Evolutionary conservation across 495 filamentous ascomycete species (phyloP).

Genomic region (Penicillium nucicola): DNA sequence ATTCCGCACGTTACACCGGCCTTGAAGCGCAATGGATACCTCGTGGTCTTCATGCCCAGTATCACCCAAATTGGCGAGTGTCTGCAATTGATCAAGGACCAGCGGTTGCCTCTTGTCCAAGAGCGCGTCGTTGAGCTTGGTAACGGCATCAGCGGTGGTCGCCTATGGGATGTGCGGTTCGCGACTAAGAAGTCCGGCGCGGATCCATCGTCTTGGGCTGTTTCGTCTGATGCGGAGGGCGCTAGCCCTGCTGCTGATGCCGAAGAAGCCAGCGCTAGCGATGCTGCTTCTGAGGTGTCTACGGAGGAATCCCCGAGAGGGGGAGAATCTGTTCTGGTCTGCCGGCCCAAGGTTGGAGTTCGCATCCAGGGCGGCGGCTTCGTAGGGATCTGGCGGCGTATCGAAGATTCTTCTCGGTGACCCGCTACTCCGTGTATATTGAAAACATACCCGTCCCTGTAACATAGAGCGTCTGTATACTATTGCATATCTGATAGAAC

Average conservation of each 20-base stretch:
- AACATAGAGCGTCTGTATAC: constrained; percentile 12
- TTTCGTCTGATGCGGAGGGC: constrained; percentile 14
- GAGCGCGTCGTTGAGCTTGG: constrained; percentile 68
- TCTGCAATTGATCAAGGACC: constrained; percentile 48
- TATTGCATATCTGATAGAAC: constrained; percentile 2
- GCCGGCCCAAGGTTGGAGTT: constrained; percentile 65
- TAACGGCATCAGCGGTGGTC: constrained; percentile 49
- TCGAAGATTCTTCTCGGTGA: constrained; percentile 30
- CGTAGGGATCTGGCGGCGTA: constrained; percentile 61
- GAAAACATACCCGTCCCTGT: background rate
- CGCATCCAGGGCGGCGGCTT: constrained; percentile 67
- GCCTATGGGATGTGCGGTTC: constrained; percentile 64
- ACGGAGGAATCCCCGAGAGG: constrained; percentile 16
- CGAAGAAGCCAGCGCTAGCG: constrained; percentile 5
- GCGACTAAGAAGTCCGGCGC: constrained; percentile 44
- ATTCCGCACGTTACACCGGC: constrained; percentile 55
- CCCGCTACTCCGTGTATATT: background rate
- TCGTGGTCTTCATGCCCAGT: constrained; percentile 70
- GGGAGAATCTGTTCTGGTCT: constrained; percentile 56
- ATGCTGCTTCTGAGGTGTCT: constrained; percentile 1
- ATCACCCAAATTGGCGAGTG: constrained; percentile 71
- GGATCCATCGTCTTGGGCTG: constrained; percentile 37
- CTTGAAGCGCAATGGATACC: constrained; percentile 56
- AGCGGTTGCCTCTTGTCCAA: constrained; percentile 52
- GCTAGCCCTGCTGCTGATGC: constrained; percentile 1